These are phyloP conservation scores for Trichoderma asperellum DNA, from an alignment of 2,329 filamentous ascomycete genomes.

Conservation along the genomic window DNA sequence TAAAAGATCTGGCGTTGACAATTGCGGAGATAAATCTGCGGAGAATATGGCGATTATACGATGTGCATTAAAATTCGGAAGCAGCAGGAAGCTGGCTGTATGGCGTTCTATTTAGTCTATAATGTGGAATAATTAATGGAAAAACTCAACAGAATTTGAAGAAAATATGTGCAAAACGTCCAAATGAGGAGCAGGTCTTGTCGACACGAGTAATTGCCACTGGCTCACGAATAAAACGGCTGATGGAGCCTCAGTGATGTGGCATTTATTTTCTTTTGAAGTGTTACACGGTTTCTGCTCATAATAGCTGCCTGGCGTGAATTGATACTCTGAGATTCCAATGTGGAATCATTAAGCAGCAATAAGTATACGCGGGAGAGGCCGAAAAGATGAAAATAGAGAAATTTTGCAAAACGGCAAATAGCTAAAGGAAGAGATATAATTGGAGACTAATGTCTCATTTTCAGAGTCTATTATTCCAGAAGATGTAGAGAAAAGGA, in stretches of 20 bases:
- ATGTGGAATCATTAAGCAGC: background rate
- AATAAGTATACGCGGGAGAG: background rate
- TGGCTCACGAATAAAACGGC: background rate
- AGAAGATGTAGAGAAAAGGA: background rate
- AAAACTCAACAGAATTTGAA: background rate
- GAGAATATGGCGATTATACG: background rate
- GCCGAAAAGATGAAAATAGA: background rate
- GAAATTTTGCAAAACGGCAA: background rate
- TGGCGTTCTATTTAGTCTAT: background rate
- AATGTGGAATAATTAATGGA: background rate
- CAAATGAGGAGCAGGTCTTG: background rate
- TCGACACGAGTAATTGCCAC: background rate
- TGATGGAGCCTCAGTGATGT: background rate
- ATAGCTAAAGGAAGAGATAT: background rate
- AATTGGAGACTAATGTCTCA: background rate
- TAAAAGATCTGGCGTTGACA: background rate
- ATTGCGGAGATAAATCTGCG: slow-evolving; percentile 1
- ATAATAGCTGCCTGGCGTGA: background rate
- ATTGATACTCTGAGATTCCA: background rate
- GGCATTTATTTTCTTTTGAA: background rate
- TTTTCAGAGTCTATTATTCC: background rate
- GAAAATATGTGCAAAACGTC: background rate
- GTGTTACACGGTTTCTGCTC: background rate
- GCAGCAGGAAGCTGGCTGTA: background rate
- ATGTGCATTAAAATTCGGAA: background rate